These are phyloP conservation scores for Cinchona pubescens DNA, from an alignment of 257 asterid genomes.

Conservation along the genomic window DNA sequence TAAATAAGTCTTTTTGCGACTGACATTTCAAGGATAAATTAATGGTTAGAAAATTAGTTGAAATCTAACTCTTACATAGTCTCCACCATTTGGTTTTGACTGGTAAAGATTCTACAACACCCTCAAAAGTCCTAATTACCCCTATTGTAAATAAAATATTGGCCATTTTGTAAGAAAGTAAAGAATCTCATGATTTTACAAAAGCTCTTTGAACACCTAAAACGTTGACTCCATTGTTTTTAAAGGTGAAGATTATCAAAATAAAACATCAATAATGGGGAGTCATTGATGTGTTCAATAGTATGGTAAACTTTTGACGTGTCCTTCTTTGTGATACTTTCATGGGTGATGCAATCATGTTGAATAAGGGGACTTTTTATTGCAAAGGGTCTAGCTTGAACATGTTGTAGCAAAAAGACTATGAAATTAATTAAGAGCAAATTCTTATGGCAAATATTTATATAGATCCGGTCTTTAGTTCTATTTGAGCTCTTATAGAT, in stretches of 20 bases:
- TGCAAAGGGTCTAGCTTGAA: slow-evolving; percentile 1
- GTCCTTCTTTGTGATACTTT: background rate
- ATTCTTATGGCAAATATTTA: no score
- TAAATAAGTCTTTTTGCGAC: background rate
- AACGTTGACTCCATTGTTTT: background rate
- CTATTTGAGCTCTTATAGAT: no score
- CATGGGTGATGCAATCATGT: background rate
- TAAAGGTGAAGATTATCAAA: slow-evolving; percentile 6
- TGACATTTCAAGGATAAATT: slow-evolving; percentile 16
- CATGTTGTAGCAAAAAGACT: background rate
- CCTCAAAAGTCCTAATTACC: slow-evolving; percentile 17
- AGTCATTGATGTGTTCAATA: slow-evolving; percentile 1
- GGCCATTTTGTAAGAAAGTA: background rate
- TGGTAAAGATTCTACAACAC: slow-evolving; percentile 34
- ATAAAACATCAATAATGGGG: slow-evolving; percentile 4
- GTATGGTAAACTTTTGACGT: slow-evolving; percentile 4
- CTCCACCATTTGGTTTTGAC: slow-evolving; percentile 45
- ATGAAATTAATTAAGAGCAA: background rate
- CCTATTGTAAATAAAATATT: slow-evolving; percentile 6
- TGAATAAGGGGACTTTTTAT: background rate
- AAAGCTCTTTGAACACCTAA: background rate
- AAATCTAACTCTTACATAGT: slow-evolving; percentile 20
- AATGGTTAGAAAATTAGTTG: slow-evolving; percentile 14
- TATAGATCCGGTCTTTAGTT: no score
- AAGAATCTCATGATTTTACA: slow-evolving; percentile 2